Evolutionary conservation across 768 basidiomycete species (phyloP), one percentile per base, ranked within the genome.

Genomic region (Leccinum disarticulatum): DNA sequence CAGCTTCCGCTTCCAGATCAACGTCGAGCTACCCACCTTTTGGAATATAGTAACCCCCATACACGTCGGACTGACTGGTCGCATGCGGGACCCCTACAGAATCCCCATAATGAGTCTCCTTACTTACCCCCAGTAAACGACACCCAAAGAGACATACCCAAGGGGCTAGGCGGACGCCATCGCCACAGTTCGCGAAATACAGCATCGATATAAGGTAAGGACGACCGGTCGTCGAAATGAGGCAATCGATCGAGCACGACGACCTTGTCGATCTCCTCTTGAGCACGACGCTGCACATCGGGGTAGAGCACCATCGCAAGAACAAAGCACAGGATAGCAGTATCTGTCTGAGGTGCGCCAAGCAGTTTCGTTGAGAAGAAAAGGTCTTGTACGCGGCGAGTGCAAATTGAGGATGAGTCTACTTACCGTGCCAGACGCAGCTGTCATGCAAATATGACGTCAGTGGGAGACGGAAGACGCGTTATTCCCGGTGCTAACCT

Each of bases 231-330:
- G 3, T 59, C 58, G n/a, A 69, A 71, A 25, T 58, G 62, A 9
- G 73, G 74, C 3, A 73, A 52, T 14, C 66, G 55, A 27, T 64
- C 64, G n/a, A 53, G 55, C 13, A 64, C 67, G 1, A 70, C 36
- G 10, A 72, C 65, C 3, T 36, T 9, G 50, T 74, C 73, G 3
- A 75, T 61, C 27, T 75, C 70, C 2, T 56, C 63, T 28, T 69
- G 71, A 3, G 68, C 70, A 25, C 64, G 60, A 15, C 46, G 54
- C 47, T 70, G 68, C 7, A 66, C 66, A 1, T 72, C 66, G 14
- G 74, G 73, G 48, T 67, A 52, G n/a, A 68, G 61, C 2, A 66
- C 35, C 60, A 75, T 70, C 2, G 68, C 63, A 17, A 75, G 55
- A 30, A 74, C 38, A 19, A 75, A 67, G 3, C 58, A 61, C n/a